Percentiles rank a stretch among this genome's conserved stretches.
Evolutionary conservation across 495 filamentous ascomycete genomes (phyloP).

Genomic region (Thozetella sp.): DNA sequence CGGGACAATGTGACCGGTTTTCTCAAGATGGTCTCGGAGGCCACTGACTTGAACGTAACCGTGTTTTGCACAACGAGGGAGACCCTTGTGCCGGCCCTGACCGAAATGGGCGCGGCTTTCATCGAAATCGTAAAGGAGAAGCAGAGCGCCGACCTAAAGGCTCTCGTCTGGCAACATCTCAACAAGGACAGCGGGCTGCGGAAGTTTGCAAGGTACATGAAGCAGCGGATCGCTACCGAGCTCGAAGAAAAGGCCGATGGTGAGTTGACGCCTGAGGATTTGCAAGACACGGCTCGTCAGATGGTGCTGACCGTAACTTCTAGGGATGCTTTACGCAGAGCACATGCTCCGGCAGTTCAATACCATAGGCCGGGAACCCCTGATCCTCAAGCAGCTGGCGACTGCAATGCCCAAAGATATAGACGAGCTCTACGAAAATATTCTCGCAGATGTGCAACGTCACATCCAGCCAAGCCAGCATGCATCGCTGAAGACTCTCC

Average conservation of each 20-base stretch:
- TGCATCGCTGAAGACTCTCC: conserved; percentile 9
- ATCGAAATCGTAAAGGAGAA: conserved; percentile 14
- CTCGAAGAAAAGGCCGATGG: conserved; percentile 9
- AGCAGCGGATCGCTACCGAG: conserved; percentile 9
- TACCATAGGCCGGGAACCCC: conserved; percentile 16
- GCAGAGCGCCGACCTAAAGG: conserved; percentile 13
- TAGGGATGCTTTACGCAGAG: conserved; percentile 22
- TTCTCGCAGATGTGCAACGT: conserved; percentile 15
- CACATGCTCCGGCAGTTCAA: conserved; percentile 17
- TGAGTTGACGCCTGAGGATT: background rate
- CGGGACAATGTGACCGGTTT: conserved; percentile 8
- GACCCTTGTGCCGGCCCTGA: background rate
- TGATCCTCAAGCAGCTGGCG: conserved; percentile 13
- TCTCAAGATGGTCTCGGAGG: conserved; percentile 7
- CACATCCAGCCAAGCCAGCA: conserved; percentile 9
- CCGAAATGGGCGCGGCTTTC: background rate
- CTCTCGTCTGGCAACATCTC: conserved; percentile 13
- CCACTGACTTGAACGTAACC: conserved; percentile 7
- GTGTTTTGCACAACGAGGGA: conserved; percentile 10
- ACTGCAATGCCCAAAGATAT: conserved; percentile 11
- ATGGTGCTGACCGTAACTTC: background rate
- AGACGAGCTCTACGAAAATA: conserved; percentile 13
- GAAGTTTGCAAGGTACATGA: conserved; percentile 13
- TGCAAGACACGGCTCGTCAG: background rate
- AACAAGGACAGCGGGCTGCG: conserved; percentile 9